Evolutionary conservation across 2,329 filamentous ascomycete species (phyloP).

Genomic region (Penicillium sp.): DNA sequence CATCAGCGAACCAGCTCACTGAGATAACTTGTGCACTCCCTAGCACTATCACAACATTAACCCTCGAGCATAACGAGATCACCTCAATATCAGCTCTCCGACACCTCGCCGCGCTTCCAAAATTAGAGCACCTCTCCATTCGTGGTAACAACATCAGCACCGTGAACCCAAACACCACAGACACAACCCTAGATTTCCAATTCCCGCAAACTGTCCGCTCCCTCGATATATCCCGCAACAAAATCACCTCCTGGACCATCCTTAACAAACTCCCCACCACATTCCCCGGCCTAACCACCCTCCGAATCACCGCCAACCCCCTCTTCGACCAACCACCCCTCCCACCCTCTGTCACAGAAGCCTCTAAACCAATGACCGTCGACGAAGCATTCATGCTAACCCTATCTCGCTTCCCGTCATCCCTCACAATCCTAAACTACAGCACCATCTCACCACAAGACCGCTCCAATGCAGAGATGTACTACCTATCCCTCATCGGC

Average conservation of each 20-base stretch:
- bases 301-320: slow-evolving; percentile 84
- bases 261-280: slow-evolving; percentile 64
- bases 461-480: slow-evolving; percentile 83
- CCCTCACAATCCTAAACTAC: slow-evolving; percentile 60
- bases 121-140: slow-evolving; percentile 55
- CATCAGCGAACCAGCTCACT: slow-evolving; percentile 39
- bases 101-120: slow-evolving; percentile 53
- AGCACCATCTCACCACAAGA: slow-evolving; percentile 68
- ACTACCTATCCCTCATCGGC: slow-evolving; percentile 82
- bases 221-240: slow-evolving; percentile 72
- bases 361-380: slow-evolving; percentile 47
- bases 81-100: slow-evolving; percentile 39
- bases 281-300: slow-evolving; percentile 70
- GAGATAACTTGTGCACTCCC: slow-evolving; percentile 30
- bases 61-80: slow-evolving; percentile 50
- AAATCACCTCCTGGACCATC: slow-evolving; percentile 67
- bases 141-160: slow-evolving; percentile 71
- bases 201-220: slow-evolving; percentile 60
- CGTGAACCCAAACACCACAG: slow-evolving; percentile 37
- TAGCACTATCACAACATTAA: slow-evolving; percentile 44
- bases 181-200: slow-evolving; percentile 38
- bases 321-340: slow-evolving; percentile 60
- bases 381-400: slow-evolving; percentile 90
- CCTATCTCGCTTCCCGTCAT: slow-evolving; percentile 65
- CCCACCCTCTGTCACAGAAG: slow-evolving; percentile 23